phyloP scores from a whole-genome alignment of 2,329 filamentous ascomycete genomes.

The Aspergillus versicolor region DNA sequence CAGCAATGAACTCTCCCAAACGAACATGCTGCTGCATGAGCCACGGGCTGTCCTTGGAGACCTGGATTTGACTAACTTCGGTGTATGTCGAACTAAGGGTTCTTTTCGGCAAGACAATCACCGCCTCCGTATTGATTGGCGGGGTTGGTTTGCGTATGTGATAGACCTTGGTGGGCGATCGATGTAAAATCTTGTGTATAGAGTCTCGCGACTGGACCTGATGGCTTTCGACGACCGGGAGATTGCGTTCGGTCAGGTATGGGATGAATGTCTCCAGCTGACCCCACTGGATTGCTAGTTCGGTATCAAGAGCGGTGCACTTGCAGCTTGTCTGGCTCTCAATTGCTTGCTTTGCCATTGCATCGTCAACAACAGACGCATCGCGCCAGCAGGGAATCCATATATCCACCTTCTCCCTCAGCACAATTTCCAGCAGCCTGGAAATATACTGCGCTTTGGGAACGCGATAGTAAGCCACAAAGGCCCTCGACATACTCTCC shows the following conservation, averaged over 20 bases:
- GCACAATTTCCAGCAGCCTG: constrained; percentile 59
- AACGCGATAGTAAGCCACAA: constrained; percentile 57
- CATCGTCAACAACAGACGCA: constrained; percentile 65
- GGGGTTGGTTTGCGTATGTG: constrained; percentile 56
- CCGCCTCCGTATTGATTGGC: constrained; percentile 57
- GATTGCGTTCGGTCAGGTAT: constrained; percentile 54
- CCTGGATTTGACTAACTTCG: constrained; percentile 55
- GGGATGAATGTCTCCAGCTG: constrained; percentile 66
- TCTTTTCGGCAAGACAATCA: constrained; percentile 58
- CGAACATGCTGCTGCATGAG: constrained; percentile 69
- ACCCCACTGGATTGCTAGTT: constrained; percentile 59
- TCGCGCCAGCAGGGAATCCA: constrained; percentile 76
- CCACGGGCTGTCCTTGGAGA: constrained; percentile 59
- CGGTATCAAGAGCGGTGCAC: constrained; percentile 62
- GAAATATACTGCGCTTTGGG: constrained; percentile 54
- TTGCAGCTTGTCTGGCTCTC: constrained; percentile 59
- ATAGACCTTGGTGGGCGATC: constrained; percentile 50
- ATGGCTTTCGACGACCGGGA: constrained; percentile 55
- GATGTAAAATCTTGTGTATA: constrained; percentile 54
- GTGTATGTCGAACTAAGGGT: constrained; percentile 54
- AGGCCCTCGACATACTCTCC: constrained; percentile 58
- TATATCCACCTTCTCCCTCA: constrained; percentile 62
- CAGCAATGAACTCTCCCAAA: constrained; percentile 68
- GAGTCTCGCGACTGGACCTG: constrained; percentile 55
- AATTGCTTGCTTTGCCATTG: constrained; percentile 60